Evolutionary conservation across 768 basidiomycete genomes (phyloP), one percentile per base, ranked within the genome.

Genomic region (Mycena albidolilacea): DNA sequence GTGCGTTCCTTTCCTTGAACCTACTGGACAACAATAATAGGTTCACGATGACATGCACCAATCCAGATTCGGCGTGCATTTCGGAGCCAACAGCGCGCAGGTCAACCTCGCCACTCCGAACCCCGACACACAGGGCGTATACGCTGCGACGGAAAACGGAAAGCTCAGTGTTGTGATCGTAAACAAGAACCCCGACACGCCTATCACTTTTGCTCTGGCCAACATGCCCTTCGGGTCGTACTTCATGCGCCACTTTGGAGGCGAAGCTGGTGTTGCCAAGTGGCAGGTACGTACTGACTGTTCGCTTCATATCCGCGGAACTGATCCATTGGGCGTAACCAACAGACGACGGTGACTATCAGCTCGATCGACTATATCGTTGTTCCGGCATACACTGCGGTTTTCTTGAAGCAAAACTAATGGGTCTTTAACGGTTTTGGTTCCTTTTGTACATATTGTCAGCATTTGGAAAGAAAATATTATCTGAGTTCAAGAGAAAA

Each of bases 221-320:
- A 84, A 85, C 69, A 79, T 90, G 54, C 87, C 88, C 0, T 77
- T 80, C n/a, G 89, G 88, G 7, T 78, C 75, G 12, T 90, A 90
- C 79, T 86, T 89, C 75, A 57, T 89, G 35, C 84, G 88, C n/a
- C 89, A 90, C 79, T 90, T 89, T 74, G 89, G 89, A 73, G 89
- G 88, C 61, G 81, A 77, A 35, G 85, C 88, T 8, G 89, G 89
- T 7, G 73, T 87, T 17, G 88, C 88, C 17, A 89, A 89, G 80
- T 90, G 85, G 84, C 88, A 90, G 86, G 87, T 87, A 73, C 71
- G 84, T 71, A 43, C 41, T 43, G 41, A 43, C 12, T 12, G 41
- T 43, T 43, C 41, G 12, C 41, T 43, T 43, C 41, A 12, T 43
- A 43, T 43, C 41, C 41, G 41, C 41, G 12, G 41, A 43, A 55